Conservation (phyloP, 2,329 filamentous ascomycete species). For the Penicillium crustosum region DNA sequence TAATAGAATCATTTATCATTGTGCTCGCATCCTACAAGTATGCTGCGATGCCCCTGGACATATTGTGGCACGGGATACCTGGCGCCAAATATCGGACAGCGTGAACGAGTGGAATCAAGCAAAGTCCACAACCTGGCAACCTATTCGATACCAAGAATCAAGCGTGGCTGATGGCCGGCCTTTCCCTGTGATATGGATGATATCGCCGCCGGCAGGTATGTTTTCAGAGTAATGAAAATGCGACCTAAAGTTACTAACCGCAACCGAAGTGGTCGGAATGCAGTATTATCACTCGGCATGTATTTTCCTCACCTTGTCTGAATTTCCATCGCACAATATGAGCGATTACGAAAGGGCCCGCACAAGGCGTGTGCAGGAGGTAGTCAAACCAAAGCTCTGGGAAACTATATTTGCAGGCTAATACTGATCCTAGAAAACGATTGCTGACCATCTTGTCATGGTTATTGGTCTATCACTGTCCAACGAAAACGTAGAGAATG, state of each 20-base stretch:
- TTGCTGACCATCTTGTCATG: slow-evolving; percentile 30
- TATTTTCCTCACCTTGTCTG: slow-evolving; percentile 33
- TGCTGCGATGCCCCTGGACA: slow-evolving; percentile 24
- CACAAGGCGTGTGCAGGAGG: slow-evolving; percentile 30
- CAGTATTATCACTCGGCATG: slow-evolving; percentile 41
- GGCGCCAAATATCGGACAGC: slow-evolving; percentile 26
- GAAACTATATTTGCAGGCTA: background rate
- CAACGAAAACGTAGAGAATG: slow-evolving; percentile 37
- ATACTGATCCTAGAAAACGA: slow-evolving; percentile 23
- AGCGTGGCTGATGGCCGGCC: slow-evolving; percentile 25
- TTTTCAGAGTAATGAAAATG: background rate
- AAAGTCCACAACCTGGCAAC: slow-evolving; percentile 35
- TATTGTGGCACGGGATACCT: slow-evolving; percentile 23
- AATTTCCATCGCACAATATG: slow-evolving; percentile 21
- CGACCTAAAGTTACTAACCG: background rate
- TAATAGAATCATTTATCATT: slow-evolving; percentile 42
- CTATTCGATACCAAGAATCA: slow-evolving; percentile 33
- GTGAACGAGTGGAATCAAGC: slow-evolving; percentile 34
- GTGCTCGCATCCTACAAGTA: slow-evolving; percentile 39
- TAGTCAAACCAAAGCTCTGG: slow-evolving; percentile 4
- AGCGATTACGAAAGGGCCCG: slow-evolving; percentile 32
- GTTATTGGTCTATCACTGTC: slow-evolving; percentile 36
- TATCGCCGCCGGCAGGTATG: slow-evolving; percentile 37
- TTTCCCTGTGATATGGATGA: slow-evolving; percentile 41
- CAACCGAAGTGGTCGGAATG: slow-evolving; percentile 34